A percentile compares a stretch with the other conserved stretches of the same genome.
phyloP scores from a whole-genome alignment of 139 green algal genomes.

The Chlorella vulgaris region DNA sequence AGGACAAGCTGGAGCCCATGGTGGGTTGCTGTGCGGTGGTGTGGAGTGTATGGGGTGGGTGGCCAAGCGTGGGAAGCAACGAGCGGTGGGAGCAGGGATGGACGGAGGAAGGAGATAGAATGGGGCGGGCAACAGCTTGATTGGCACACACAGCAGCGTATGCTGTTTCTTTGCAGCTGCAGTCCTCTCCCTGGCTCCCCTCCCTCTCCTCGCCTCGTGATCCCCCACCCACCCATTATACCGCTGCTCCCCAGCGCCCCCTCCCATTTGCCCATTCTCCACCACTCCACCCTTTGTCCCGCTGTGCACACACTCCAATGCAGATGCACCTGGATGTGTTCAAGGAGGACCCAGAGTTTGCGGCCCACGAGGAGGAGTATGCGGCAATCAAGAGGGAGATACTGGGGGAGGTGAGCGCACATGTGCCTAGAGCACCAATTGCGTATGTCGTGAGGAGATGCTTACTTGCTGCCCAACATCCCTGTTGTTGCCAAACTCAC shows the following conservation, averaged over 20 bases:
- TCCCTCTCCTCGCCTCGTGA: too few species aligned
- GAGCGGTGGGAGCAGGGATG: too few species aligned
- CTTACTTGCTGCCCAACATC: too few species aligned
- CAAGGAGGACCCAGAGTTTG: conserved; percentile 81
- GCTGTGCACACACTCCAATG: neutral
- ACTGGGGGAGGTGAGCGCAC: neutral
- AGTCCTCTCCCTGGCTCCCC: neutral
- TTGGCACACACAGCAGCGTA: neutral
- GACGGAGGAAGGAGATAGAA: too few species aligned
- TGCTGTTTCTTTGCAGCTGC: neutral
- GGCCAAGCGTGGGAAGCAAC: too few species aligned
- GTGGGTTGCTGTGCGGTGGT: neutral
- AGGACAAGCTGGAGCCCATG: conserved; percentile 55
- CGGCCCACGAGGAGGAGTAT: conserved; percentile 82
- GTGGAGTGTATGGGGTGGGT: neutral
- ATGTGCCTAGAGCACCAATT: neutral
- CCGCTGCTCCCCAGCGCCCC: too few species aligned
- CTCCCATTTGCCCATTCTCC: too few species aligned
- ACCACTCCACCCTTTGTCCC: neutral
- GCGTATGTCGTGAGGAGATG: too few species aligned
- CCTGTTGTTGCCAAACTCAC: too few species aligned
- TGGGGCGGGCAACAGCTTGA: neutral
- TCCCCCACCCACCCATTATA: too few species aligned
- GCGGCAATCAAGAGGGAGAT: conserved; percentile 72
- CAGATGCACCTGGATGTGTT: conserved; percentile 92